Base-by-base conservation (phyloP, 2,329 filamentous ascomycete species). In the Graphilbum ipis-grandicollis region DNA sequence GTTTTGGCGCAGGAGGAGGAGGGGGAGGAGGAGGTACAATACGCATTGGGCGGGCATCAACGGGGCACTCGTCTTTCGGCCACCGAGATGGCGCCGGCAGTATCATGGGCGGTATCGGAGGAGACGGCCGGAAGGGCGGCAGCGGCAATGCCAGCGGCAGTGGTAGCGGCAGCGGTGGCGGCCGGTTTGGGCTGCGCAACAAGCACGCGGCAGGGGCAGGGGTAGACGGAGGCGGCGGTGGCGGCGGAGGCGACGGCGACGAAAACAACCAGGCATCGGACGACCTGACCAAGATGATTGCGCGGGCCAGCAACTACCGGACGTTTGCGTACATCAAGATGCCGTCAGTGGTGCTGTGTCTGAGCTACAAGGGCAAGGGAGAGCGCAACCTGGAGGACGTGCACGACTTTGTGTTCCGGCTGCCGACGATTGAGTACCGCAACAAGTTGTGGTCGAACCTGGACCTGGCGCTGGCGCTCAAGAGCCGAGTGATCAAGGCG, bases 391-490 rank as follows among this genome's bases (percentile, higher is more conserved):
- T 98, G 39, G 85, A 94, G 58, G 92, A 98, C 55, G 79, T 98
- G 14, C 88, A 98, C 57, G 79, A 96, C 52, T 92, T 98, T 47
- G 90, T 98, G 34, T 98, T 98, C 69, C 77, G 84, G 25, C 73
- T 98, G 58, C 90, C 90, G 4, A 79, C 81, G 2, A 76, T 98
- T 33, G 90, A 98, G 54, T 96, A 93, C 60, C 75, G 84, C 44
- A 98, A 98, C 66, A 98, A 98, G 64, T 96, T 86, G 9, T 98
- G 90, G 90, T 94, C 85, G 7, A 98, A 96, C 53, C 69, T 98
- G 7, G 90, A 98, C 50, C 71, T 98, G 9, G 86, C 88, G 1
- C 66, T 96, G 34, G 80, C 85, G 13, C 67, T 98, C 37, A 96
- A 98, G 61, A 92, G 86, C 52, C 86, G 93, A 33, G 81, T 96